Evolutionary conservation across 2,329 filamentous ascomycete species (phyloP), one percentile per base, ranked within the genome.

Genomic region (Phoma herbarum): DNA sequence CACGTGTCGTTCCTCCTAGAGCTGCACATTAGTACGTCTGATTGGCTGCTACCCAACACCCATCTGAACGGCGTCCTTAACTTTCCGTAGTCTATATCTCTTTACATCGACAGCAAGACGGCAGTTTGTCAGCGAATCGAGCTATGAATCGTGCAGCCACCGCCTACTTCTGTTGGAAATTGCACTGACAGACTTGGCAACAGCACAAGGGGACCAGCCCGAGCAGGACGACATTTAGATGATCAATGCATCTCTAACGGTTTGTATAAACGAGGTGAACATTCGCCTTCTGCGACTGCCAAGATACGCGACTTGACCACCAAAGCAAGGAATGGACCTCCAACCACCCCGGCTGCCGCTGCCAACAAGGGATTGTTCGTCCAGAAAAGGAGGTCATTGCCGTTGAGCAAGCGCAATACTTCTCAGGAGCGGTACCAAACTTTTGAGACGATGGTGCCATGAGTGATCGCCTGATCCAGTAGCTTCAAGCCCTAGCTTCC

Each of bases 21-120:
- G 39, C 25, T 45, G 23, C 23, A 16, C 4, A 20, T 45, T 9
- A 18, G 2, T 7, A 11, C 9, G 18, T 31, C 10, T 35, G 45
- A 50, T 50, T 59, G 41, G 45, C 50, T 37, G 29, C 23, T 26
- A n/a, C 45, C 37, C 16, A 12, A 42, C 8, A 4, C 2, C n/a
- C 51, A 25, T 20, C 11, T 12, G 31, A 46, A 57, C 46, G 45
- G 45, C 46, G 56, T 33, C 50, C 39, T 39, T 45, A 42, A 20
- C 7, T 35, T 42, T 39, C 45, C 31, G 26, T 39, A 28, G 20
- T 26, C 23, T n/a, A 6, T 16, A 35, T 22, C 28, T 37, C 22
- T 37, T 47, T 16, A 25, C 43, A 29, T 29, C 22, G 18, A 33
- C 37, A 31, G 16, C 29, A 31, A 42, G 33, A 28, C 14, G 41